These are phyloP conservation scores for Monosporascus ibericus DNA, from an alignment of 2,329 filamentous ascomycete genomes.

Conservation along the genomic window DNA sequence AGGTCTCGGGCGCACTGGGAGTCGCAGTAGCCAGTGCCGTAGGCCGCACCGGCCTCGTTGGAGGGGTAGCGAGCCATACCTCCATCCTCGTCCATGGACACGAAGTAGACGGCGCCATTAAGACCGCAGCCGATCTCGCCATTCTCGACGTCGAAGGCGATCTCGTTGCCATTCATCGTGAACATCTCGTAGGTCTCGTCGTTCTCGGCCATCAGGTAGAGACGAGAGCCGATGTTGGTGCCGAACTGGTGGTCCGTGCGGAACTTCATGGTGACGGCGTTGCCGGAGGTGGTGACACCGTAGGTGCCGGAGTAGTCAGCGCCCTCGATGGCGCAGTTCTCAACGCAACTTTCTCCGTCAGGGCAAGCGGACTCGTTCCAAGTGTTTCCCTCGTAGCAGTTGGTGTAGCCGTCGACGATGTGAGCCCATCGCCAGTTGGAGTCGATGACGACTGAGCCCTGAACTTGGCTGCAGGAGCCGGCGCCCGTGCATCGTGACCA, in stretches of 20 bases:
- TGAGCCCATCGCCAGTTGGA: constrained; percentile 47
- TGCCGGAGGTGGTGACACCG: constrained; percentile 37
- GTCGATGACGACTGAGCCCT: constrained; percentile 39
- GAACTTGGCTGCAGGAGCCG: constrained; percentile 34
- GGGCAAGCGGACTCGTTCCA: constrained; percentile 27
- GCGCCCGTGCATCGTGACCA: constrained; percentile 36
- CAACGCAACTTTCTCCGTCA: constrained; percentile 29
- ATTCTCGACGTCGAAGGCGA: constrained; percentile 58
- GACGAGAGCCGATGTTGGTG: constrained; percentile 35
- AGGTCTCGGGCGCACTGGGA: constrained; percentile 40
- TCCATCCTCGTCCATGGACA: constrained; percentile 48
- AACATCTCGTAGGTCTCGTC: constrained; percentile 52
- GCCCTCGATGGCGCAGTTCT: constrained; percentile 36
- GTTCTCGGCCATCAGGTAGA: constrained; percentile 48
- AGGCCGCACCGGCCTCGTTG: constrained; percentile 43
- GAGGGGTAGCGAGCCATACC: constrained; percentile 36
- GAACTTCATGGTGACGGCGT: constrained; percentile 41
- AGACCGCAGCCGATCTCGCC: constrained; percentile 52
- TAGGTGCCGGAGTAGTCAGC: constrained; percentile 36
- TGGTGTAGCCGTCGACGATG: constrained; percentile 30
- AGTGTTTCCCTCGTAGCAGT: constrained; percentile 39
- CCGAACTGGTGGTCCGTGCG: constrained; percentile 33
- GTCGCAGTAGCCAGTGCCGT: constrained; percentile 51
- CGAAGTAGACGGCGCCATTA: constrained; percentile 55
- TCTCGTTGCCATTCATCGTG: constrained; percentile 51